A percentile compares a stretch with the other conserved stretches of the same genome.
phyloP scores from a whole-genome alignment of 495 filamentous ascomycete genomes.

The Aspergillus hancockii region DNA sequence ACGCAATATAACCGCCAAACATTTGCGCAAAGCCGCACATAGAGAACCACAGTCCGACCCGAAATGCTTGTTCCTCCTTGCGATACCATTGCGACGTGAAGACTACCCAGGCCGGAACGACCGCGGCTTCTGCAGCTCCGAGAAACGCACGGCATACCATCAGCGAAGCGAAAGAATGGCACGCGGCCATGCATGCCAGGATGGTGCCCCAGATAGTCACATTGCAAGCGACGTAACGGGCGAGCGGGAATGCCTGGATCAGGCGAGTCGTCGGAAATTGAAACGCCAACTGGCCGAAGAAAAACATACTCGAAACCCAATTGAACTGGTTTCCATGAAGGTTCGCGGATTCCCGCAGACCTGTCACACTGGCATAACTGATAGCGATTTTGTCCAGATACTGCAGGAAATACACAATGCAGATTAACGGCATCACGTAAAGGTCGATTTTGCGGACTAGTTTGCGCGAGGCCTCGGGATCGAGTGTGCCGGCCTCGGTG shows the following conservation, averaged over 20 bases:
- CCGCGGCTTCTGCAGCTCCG: constrained; percentile 61
- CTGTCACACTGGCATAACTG: constrained; percentile 45
- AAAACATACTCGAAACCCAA: constrained; percentile 47
- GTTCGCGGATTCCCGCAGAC: constrained; percentile 29
- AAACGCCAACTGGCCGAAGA: constrained; percentile 39
- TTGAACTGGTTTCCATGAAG: constrained; percentile 43
- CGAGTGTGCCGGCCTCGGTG: background rate
- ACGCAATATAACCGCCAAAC: constrained; percentile 57
- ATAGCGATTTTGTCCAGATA: constrained; percentile 54
- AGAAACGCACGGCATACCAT: constrained; percentile 54
- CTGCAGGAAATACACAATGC: constrained; percentile 34
- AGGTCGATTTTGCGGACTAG: constrained; percentile 45
- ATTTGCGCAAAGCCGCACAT: constrained; percentile 55
- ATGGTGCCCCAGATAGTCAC: constrained; percentile 57
- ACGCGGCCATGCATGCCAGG: constrained; percentile 52
- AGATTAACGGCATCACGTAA: constrained; percentile 46
- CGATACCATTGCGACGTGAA: constrained; percentile 53
- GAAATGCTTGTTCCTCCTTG: constrained; percentile 48
- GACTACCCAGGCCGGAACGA: constrained; percentile 53
- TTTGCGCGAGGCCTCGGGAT: constrained; percentile 3
- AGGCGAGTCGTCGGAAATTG: constrained; percentile 47
- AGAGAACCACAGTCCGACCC: constrained; percentile 54
- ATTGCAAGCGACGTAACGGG: constrained; percentile 52
- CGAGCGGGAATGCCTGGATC: constrained; percentile 49
- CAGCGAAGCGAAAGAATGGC: constrained; percentile 41